Base-by-base conservation (phyloP, 495 filamentous ascomycete genomes). In the Usnea hakonensis region DNA sequence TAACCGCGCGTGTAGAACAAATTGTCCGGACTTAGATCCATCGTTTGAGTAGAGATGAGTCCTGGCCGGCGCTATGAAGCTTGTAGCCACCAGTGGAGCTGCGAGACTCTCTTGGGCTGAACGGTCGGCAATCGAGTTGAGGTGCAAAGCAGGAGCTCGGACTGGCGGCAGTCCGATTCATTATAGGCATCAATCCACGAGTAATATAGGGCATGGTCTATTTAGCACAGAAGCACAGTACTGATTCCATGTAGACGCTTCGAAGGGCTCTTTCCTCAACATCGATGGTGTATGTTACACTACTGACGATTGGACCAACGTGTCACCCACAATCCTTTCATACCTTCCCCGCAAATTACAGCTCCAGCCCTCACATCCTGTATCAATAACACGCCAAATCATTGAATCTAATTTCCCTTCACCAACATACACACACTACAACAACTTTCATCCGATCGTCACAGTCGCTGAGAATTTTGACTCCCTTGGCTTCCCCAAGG, bases 391-490 rank as follows among this genome's bases (percentile, higher is more conserved):
- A 6, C 87, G 95, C 46, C 81, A 89, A 64, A 84, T 98, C 61
- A 91, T 98, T 68, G 92, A 97, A 75, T 91, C 90, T 60, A 85
- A 85, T 66, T 98, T 97, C 72, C 85, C 90, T 1, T 65, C 69
- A 5, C 84, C 89, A 2, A 82, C 77, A 17, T 97, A 84, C 77
- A 86, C 83, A 38, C 81, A 86, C 70, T 84, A 97, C 79, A 89
- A 89, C 64, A 75, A 82, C 43, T 83, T 91, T 69, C 84, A 85
- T 65, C 92, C 94, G 13, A 84, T 96, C 60, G 94, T 98, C n/a
- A 83, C 86, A 28, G 89, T 89, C 4, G 70, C 80, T 28, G 85
- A 96, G 71, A 98, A 98, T 73, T 98, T 98, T 70, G 95, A 97
- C 75, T 93, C 92, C 46, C 80, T 98, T 21, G 79, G 91, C 55